Evolutionary conservation across 768 basidiomycete species (phyloP), one percentile per base, ranked within the genome.

Genomic region (Leucocoprinus birnbaumii): DNA sequence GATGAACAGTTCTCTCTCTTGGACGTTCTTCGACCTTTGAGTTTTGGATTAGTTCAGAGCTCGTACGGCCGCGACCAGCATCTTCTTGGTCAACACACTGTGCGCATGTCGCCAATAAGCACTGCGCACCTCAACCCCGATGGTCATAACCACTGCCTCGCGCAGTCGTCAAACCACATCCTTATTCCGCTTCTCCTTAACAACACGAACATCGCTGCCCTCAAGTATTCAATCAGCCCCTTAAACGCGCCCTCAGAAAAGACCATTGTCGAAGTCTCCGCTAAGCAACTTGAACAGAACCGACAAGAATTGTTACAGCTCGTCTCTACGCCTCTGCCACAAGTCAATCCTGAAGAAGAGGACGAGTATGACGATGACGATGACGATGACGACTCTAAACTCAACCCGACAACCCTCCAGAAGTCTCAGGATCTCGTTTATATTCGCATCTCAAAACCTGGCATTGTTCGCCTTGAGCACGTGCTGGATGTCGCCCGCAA

Each of bases 71-170:
- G 72, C 38, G 86, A 89, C 58, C 66, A 73, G 3, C 85, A 91
- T 64, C 72, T 91, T 7, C 79, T 85, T 27, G 54, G 95, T 31
- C 87, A 94, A 67, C 92, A 95, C 65, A 94, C 92, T 0, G 88
- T 98, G 49, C 85, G 89, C 59, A 87, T 95, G 80, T 91, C 93
- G 0, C 94, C 94, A 9, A 93, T 92, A 62, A 92, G 94, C 66
- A 97, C 94, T 2, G 95, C 94, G 3, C 86, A 87, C 19, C 75
- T 98, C 42, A 95, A 96, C 62, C 92, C 91, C 10, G 76, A 86
- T 56, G 76, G 71, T 13, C 76, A 83, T 49, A 84, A 83, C 2
- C 94, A 86, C 66, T 96, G 93, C 62, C 75, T 95, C 18, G 74
- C 87, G 1, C 65, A 75, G 18, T 71, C 75, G 9, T 69, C 72